Conservation (phyloP, 352 stramenopile genomes). For the Phytophthora tentaculata region DNA sequence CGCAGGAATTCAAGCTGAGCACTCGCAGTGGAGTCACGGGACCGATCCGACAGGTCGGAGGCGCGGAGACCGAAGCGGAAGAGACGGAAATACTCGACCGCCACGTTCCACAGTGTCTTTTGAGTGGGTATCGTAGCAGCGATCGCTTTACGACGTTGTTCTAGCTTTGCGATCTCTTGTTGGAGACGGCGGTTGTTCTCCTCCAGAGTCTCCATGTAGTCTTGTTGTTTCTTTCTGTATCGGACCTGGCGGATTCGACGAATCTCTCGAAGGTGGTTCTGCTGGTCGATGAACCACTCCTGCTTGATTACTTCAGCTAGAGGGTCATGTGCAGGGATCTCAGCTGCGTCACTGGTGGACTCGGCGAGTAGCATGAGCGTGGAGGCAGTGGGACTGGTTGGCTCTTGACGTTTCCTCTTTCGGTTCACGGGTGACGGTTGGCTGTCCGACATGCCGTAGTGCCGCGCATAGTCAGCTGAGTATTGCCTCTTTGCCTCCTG, state of each 20-base stretch:
- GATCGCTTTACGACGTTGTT: slow-evolving; percentile 19
- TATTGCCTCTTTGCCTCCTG: too few species aligned
- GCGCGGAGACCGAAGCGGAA: slow-evolving; percentile 23
- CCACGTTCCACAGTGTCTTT: slow-evolving; percentile 26
- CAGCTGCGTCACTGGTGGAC: neutral
- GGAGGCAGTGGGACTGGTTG: neutral
- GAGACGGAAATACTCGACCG: slow-evolving; percentile 32
- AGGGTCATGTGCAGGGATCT: neutral
- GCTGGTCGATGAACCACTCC: slow-evolving; percentile 1
- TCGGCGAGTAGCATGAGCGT: neutral
- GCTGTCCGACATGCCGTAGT: neutral
- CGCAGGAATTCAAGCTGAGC: slow-evolving; percentile 20
- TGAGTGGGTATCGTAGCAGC: slow-evolving; percentile 1
- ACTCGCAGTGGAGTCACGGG: neutral
- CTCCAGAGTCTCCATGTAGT: slow-evolving; percentile 13
- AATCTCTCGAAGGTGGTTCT: slow-evolving; percentile 20
- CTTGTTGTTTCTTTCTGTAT: slow-evolving; percentile 30
- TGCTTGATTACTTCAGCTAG: neutral
- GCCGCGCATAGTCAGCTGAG: neutral
- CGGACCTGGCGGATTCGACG: slow-evolving; percentile 25
- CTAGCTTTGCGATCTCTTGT: slow-evolving; percentile 17
- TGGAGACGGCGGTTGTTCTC: neutral
- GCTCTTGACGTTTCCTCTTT: neutral
- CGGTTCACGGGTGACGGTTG: neutral
- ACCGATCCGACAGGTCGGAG: neutral